phyloP scores from a whole-genome alignment of 2,329 filamentous ascomycete species.

The Cordyceps cateniannulata region DNA sequence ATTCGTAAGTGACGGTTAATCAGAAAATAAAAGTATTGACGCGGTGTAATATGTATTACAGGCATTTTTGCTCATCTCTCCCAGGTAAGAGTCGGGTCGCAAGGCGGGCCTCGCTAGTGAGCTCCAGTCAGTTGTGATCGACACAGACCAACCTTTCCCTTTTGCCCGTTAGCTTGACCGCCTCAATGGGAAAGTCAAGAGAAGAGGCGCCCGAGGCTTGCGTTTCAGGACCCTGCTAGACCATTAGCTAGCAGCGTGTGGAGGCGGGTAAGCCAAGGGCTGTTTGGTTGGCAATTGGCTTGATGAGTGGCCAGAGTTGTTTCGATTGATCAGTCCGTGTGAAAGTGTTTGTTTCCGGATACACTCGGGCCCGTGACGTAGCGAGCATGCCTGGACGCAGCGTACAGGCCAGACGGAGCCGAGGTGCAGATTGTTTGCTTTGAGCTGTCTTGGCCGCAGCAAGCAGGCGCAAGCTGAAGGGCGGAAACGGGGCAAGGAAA shows the following conservation, averaged over 20 bases:
- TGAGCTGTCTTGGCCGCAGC: not conserved
- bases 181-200: not conserved
- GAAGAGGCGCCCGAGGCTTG: not conserved
- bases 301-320: not conserved
- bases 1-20: too few relatives aligned
- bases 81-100: not conserved
- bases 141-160: not conserved
- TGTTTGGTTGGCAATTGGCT: not conserved
- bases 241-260: constrained; percentile 1
- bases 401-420: not conserved
- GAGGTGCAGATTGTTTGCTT: not conserved
- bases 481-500: not conserved
- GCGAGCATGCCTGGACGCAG: not conserved
- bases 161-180: not conserved
- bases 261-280: not conserved
- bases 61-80: constrained; percentile 2
- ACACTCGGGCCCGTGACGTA: not conserved
- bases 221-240: constrained; percentile 10
- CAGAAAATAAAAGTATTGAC: too few relatives aligned
- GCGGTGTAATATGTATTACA: too few relatives aligned
- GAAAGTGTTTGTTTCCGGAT: not conserved
- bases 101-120: not conserved
- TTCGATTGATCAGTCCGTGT: not conserved
- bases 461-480: not conserved
- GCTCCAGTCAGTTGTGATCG: constrained; percentile 2